Evolutionary conservation across 768 basidiomycete genomes (phyloP).

Genomic region (Termitomyces sp.): DNA sequence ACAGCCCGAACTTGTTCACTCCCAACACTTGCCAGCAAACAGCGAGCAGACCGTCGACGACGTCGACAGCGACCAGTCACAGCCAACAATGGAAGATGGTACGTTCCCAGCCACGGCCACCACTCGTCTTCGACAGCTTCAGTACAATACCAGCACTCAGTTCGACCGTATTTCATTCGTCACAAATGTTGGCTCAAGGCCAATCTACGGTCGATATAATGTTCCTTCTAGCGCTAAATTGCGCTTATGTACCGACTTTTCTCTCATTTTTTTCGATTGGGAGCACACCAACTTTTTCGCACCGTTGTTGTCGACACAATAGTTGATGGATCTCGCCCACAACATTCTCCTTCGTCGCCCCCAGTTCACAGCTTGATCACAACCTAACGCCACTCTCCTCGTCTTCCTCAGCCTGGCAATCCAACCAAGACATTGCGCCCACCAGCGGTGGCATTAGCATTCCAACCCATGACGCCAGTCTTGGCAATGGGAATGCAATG

Average conservation of each 20-base stretch:
- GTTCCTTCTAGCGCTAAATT: constrained; percentile 9
- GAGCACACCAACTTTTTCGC: constrained; percentile 18
- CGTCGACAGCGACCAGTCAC: constrained; percentile 11
- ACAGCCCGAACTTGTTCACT: constrained; percentile 3
- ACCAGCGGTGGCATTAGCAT: constrained; percentile 60
- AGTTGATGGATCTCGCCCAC: constrained; percentile 14
- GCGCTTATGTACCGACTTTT: constrained; percentile 13
- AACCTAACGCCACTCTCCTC: constrained; percentile 36
- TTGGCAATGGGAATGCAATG: constrained; percentile 39
- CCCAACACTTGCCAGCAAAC: constrained; percentile 11
- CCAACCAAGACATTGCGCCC: constrained; percentile 72
- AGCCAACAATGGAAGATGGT: constrained; percentile 60
- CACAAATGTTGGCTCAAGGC: constrained; percentile 42
- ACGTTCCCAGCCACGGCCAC: constrained; percentile 75
- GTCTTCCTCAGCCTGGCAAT: constrained; percentile 70
- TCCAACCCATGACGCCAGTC: constrained; percentile 50
- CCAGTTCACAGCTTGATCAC: constrained; percentile 29
- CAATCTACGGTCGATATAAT: constrained; percentile 23
- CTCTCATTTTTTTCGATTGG: constrained; percentile 15
- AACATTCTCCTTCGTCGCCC: constrained; percentile 21
- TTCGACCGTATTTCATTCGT: constrained; percentile 25
- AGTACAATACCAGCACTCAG: constrained; percentile 23
- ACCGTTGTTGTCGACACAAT: constrained; percentile 20
- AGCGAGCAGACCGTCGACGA: constrained; percentile 3
- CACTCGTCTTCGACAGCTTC: constrained; percentile 34